Evolutionary conservation across 1,139 yeast genomes (phyloP), one percentile per base, ranked within the genome.

Genomic region (Candida pseudoviswanathii): DNA sequence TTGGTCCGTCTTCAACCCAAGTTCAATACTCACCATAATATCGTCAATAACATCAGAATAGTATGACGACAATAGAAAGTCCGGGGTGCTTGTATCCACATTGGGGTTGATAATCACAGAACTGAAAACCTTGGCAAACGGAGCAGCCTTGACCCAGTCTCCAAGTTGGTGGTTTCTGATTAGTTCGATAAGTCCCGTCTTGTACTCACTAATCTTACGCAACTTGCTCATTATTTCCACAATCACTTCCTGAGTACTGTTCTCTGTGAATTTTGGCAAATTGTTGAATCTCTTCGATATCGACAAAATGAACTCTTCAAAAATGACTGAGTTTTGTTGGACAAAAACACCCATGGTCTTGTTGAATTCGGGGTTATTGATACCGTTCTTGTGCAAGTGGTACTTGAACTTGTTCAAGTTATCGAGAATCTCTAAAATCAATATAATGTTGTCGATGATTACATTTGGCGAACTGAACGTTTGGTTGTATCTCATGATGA

Each of bases 1-100:
- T 27, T 40, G 33, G 34, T 44, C 30, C 6, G 11, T 40, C 73
- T 78, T 52, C 78, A 89, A 63, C 70, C 82, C 58, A 67, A 75
- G 65, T 78, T 92, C 68, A 76, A 75, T 60, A 49, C 80, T 79
- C 38, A 86, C 73, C 63, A 86, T 76, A 34, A 89, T 75, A 39
- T 85, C 84, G 64, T 90, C 97, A 44, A 91, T 78, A 36, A 87
- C 77, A 63, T 90, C 97, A 47, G 89, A 80, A 52, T 84, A 78
- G 61, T 79, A 89, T 41, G 86, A 75, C 2, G 90, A 80, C 25
- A 89, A 66, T 50, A 86, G 64, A 50, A 75, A 81, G 33, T 71
- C 70, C 0, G 84, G 78, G 45, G 73, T 71, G 1, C 59, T 58
- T 30, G 75, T 78, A 45, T 71, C 71, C 57, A 57, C 47, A 63